These are phyloP conservation scores for Saccharata proteae DNA, from an alignment of 2,329 filamentous ascomycete species.

Conservation along the genomic window DNA sequence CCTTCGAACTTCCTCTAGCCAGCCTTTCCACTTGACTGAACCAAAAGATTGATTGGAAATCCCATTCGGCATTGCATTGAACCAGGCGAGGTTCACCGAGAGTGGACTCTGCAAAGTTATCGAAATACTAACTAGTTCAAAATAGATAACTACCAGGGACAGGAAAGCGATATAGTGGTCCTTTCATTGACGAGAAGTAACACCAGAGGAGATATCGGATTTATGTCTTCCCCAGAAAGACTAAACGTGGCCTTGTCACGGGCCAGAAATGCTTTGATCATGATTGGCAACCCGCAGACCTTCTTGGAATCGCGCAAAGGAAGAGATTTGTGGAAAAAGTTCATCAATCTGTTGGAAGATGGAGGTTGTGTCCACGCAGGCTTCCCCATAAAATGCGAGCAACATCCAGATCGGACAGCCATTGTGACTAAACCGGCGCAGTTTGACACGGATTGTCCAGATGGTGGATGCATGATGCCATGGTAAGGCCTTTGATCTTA, in stretches of 20 bases:
- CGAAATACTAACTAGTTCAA: too few species aligned
- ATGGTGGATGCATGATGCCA: slow-evolving; percentile 54
- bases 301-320: slow-evolving; percentile 51
- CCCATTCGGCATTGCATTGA: too few species aligned
- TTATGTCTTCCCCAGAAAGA: slow-evolving; percentile 53
- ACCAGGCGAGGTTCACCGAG: too few species aligned
- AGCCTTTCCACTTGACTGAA: too few species aligned
- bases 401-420: slow-evolving; percentile 32
- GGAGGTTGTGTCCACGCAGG: slow-evolving; percentile 32
- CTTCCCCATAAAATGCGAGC: slow-evolving; percentile 23
- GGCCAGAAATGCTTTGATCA: slow-evolving; percentile 52
- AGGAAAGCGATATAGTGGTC: slow-evolving; percentile 63
- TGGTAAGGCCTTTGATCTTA: slow-evolving; percentile 38
- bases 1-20: slow-evolving; percentile 3
- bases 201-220: slow-evolving; percentile 51
- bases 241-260: slow-evolving; percentile 60
- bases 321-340: slow-evolving; percentile 42
- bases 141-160: slow-evolving; percentile 68
- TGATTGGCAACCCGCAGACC: slow-evolving; percentile 58
- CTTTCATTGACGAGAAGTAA: slow-evolving; percentile 59
- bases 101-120: too few species aligned
- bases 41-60: too few species aligned
- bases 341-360: slow-evolving; percentile 45
- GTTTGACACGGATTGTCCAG: slow-evolving; percentile 51
- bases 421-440: slow-evolving; percentile 40